phyloP scores from a whole-genome alignment of 129 eudicot genomes.

The Erigeron canadensis region DNA sequence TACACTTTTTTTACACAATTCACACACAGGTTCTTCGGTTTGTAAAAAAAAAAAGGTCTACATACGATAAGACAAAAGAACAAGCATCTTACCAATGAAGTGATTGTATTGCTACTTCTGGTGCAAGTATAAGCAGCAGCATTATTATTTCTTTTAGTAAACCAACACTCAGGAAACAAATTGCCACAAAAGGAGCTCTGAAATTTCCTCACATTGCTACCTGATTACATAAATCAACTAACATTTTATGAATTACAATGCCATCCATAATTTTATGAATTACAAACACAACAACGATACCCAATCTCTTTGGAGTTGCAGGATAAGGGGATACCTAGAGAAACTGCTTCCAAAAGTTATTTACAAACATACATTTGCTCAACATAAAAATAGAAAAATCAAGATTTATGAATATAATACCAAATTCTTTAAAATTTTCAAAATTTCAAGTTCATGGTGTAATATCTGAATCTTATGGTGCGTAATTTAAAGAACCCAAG shows the following conservation, averaged over 20 bases:
- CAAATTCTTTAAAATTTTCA: neutral
- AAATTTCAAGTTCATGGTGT: neutral
- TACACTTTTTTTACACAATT: no score
- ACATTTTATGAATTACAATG: no score
- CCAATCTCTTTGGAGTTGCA: no score
- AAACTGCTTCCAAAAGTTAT: neutral
- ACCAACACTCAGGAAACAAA: constrained; percentile 23
- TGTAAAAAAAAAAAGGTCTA: no score
- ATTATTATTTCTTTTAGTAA: constrained; percentile 25
- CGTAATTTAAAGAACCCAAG: neutral
- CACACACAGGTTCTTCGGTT: no score
- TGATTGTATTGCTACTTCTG: constrained; percentile 40
- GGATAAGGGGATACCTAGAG: no score
- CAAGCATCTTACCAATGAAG: constrained; percentile 48
- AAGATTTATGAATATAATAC: no score
- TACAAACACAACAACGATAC: no score
- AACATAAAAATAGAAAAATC: neutral
- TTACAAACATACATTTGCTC: neutral
- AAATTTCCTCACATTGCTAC: constrained; percentile 40
- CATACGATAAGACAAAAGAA: neutral
- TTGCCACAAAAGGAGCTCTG: constrained; percentile 57
- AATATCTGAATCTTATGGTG: neutral
- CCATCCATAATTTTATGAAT: neutral
- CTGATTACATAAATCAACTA: constrained; percentile 30
- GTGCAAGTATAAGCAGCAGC: constrained; percentile 15